phyloP scores from a whole-genome alignment of 129 eudicot species.

The Flaveria sonorensis region DNA sequence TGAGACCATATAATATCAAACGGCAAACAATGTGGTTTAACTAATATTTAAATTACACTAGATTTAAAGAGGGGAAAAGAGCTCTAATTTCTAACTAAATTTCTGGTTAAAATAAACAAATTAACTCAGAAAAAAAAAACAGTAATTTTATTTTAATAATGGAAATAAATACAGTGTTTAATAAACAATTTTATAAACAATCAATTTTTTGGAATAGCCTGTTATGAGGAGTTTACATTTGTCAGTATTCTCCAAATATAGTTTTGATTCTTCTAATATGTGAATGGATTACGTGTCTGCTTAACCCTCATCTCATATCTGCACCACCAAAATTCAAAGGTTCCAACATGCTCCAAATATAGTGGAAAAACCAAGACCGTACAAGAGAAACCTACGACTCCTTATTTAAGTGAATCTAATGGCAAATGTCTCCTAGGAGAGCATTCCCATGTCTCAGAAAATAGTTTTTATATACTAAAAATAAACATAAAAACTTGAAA shows the following conservation, averaged over 20 bases:
- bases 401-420: slow-evolving; percentile 21
- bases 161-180: background rate
- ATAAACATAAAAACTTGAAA: slow-evolving; percentile 4
- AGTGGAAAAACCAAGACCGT: slow-evolving; percentile 16
- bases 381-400: background rate
- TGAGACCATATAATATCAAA: no score
- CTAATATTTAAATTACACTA: no score
- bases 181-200: background rate
- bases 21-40: no score
- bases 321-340: slow-evolving; percentile 18
- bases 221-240: background rate
- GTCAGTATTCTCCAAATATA: background rate
- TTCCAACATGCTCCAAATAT: slow-evolving; percentile 15
- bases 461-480: slow-evolving; percentile 7
- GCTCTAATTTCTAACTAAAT: no score
- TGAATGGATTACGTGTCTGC: background rate
- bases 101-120: no score
- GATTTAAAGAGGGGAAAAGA: no score
- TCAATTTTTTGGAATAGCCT: background rate
- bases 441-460: slow-evolving; percentile 20
- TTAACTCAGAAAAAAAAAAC: background rate
- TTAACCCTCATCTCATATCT: slow-evolving; percentile 18
- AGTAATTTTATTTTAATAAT: no score
- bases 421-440: slow-evolving; percentile 23
- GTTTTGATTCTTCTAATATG: background rate